These are phyloP conservation scores for Chaetomidium leptoderma DNA, from an alignment of 495 filamentous ascomycete species.

Conservation along the genomic window DNA sequence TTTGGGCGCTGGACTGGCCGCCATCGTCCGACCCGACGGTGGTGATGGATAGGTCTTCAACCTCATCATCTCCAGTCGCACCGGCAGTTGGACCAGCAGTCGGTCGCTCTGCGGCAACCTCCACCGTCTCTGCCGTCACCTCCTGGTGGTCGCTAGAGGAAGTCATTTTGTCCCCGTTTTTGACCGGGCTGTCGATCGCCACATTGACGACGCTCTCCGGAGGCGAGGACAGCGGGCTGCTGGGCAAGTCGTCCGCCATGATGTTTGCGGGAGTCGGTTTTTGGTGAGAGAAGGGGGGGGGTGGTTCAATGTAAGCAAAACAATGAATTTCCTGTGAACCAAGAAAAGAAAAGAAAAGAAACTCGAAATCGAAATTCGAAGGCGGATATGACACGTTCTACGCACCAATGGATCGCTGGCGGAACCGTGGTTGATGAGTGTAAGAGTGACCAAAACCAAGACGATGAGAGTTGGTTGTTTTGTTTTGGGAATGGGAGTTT, in stretches of 20 bases:
- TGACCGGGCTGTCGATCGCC: not conserved
- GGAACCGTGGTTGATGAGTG: not conserved
- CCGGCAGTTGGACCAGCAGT: too few relatives aligned
- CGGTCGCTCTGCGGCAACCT: not conserved
- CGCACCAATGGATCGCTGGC: not conserved
- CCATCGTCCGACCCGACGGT: not conserved
- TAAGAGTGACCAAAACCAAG: not conserved
- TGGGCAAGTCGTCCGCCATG: slow-evolving; percentile 2
- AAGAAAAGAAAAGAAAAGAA: not conserved
- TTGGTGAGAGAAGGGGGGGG: too few relatives aligned
- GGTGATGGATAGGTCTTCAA: not conserved
- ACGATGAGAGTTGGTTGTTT: not conserved
- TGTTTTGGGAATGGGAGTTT: not conserved
- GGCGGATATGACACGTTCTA: not conserved
- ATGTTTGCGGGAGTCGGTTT: not conserved
- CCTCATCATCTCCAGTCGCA: too few relatives aligned
- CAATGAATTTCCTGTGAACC: not conserved
- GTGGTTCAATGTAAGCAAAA: not conserved
- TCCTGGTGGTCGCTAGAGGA: not conserved
- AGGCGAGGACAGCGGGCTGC: slow-evolving; percentile 19
- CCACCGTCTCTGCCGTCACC: not conserved
- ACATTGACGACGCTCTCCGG: slow-evolving; percentile 13
- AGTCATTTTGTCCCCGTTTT: not conserved
- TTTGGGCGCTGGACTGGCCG: slow-evolving; percentile 2
- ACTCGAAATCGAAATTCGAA: too few relatives aligned